phyloP scores from a whole-genome alignment of 1,139 yeast species.

The Kodamaea fungicola region DNA sequence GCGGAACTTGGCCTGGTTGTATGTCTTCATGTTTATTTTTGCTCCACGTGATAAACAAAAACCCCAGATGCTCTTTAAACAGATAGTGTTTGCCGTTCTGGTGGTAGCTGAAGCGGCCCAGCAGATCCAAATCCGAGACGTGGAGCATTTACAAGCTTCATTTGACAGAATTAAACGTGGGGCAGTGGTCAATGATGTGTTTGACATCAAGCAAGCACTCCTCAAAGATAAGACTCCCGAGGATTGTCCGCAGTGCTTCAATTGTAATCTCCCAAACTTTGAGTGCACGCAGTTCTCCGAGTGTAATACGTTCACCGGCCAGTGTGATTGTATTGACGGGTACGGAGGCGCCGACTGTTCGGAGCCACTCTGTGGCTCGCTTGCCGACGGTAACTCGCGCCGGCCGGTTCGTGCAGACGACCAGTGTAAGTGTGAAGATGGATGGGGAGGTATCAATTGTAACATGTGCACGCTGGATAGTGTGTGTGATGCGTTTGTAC shows the following conservation, averaged over 20 bases:
- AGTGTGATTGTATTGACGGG: conserved; percentile 89
- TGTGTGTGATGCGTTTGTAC: conserved; percentile 84
- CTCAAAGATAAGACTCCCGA: conserved; percentile 9
- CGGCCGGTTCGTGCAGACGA: conserved; percentile 58
- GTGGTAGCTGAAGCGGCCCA: not conserved
- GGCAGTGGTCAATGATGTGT: conserved; percentile 25
- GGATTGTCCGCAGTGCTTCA: conserved; percentile 73
- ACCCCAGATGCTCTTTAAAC: not conserved
- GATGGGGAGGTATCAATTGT: conserved; percentile 95
- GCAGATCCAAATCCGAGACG: not conserved
- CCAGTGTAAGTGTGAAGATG: conserved; percentile 68
- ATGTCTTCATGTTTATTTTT: conserved; percentile 13
- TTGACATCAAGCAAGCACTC: conserved; percentile 14
- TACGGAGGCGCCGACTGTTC: conserved; percentile 94
- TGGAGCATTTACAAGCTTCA: conserved; percentile 3
- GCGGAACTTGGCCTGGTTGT: conserved; percentile 19
- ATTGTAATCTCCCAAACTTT: conserved; percentile 88
- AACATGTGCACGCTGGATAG: conserved; percentile 70
- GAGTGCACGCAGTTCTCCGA: conserved; percentile 84
- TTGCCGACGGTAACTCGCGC: conserved; percentile 59
- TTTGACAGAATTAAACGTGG: conserved; percentile 27
- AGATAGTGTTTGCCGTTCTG: not conserved
- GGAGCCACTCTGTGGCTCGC: conserved; percentile 82
- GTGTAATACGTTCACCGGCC: conserved; percentile 84
- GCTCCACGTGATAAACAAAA: not conserved